Evolutionary conservation across 1,139 yeast genomes (phyloP).

Genomic region (Blastobotrys capitulatus): DNA sequence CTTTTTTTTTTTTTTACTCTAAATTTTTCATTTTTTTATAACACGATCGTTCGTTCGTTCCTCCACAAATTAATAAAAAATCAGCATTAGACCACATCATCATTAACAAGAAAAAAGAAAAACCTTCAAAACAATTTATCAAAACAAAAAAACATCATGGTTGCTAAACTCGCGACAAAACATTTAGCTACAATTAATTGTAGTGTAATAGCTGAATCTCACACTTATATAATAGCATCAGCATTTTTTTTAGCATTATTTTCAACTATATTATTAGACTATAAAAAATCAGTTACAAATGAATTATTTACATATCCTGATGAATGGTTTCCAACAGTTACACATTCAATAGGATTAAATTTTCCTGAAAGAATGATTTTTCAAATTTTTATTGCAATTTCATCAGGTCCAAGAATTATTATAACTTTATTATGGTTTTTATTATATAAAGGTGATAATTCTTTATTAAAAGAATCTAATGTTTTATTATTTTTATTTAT

Average conservation of each 20-base stretch:
- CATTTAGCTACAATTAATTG: slow-evolving; percentile 44
- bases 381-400: slow-evolving; percentile 59
- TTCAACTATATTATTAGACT: slow-evolving; percentile 70
- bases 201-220: slow-evolving; percentile 59
- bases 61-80: no score
- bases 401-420: slow-evolving; percentile 66
- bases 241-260: slow-evolving; percentile 71
- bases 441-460: slow-evolving; percentile 22
- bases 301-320: slow-evolving; percentile 85
- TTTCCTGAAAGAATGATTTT: slow-evolving; percentile 92
- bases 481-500: slow-evolving; percentile 20
- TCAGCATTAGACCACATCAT: no score
- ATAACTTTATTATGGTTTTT: slow-evolving; percentile 58
- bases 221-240: slow-evolving; percentile 25
- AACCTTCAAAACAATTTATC: no score
- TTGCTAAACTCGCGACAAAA: slow-evolving; percentile 2
- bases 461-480: background rate
- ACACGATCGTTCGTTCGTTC: no score
- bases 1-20: no score
- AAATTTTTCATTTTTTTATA: no score
- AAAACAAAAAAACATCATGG: no score
- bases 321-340: slow-evolving; percentile 94
- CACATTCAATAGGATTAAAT: slow-evolving; percentile 93
- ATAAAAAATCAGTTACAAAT: slow-evolving; percentile 78
- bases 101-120: no score